Percentiles rank a stretch among this genome's conserved stretches.
phyloP scores from a whole-genome alignment of 345 rosid genomes.

The Citrus sp. region DNA sequence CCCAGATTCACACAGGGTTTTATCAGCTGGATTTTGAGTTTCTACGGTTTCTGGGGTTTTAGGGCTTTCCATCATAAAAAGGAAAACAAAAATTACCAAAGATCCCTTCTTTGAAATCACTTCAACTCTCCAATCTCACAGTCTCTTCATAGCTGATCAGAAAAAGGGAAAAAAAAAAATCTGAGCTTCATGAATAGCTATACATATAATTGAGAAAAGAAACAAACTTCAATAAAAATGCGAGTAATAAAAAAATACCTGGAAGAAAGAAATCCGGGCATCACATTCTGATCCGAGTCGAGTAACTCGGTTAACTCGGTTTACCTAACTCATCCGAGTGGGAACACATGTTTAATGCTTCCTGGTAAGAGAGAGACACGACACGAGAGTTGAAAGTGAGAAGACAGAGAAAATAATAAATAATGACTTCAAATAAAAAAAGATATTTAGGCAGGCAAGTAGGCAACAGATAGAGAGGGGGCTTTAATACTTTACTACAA shows the following conservation, averaged over 20 bases:
- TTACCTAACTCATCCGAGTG: background rate
- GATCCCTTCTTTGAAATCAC: background rate
- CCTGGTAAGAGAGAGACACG: background rate
- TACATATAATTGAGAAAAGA: background rate
- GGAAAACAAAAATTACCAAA: background rate
- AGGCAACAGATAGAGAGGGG: too few relatives aligned
- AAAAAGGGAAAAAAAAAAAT: background rate
- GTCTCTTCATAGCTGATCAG: conserved; percentile 25
- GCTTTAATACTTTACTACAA: too few relatives aligned
- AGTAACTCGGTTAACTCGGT: background rate
- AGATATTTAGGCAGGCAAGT: background rate
- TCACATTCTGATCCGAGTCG: background rate
- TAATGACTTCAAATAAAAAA: background rate
- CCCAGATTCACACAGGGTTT: conserved; percentile 42
- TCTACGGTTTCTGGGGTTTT: conserved; percentile 44
- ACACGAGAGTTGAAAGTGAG: background rate
- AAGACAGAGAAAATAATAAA: background rate
- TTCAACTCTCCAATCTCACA: conserved; percentile 1
- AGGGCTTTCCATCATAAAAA: conserved; percentile 30
- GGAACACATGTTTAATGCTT: background rate
- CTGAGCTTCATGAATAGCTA: background rate
- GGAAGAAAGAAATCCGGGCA: background rate
- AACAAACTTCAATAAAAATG: background rate
- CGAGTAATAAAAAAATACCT: background rate
- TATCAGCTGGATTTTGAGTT: conserved; percentile 31